phyloP scores from a whole-genome alignment of 2,329 filamentous ascomycete genomes.

The Penicillium sp. region DNA sequence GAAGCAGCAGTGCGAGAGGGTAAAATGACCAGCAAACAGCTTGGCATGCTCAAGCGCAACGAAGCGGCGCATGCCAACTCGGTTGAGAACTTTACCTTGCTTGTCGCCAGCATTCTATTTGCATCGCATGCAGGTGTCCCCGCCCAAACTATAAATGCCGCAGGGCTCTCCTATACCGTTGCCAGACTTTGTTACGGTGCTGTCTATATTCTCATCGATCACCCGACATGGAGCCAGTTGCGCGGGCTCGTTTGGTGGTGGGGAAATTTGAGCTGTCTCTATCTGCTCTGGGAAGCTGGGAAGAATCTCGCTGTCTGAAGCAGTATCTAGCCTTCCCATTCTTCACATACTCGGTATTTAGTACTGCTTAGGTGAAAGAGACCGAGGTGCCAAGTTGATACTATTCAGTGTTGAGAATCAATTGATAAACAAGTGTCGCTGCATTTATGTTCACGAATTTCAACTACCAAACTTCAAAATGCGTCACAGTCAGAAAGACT shows the following conservation, averaged over 20 bases:
- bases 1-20: constrained; percentile 47
- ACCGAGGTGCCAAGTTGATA: background rate
- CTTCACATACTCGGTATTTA: too few relatives aligned
- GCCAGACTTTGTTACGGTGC: constrained; percentile 47
- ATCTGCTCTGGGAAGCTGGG: constrained; percentile 37
- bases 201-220: constrained; percentile 47
- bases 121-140: constrained; percentile 47
- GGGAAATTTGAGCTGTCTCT: constrained; percentile 48
- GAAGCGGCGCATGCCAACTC: constrained; percentile 54
- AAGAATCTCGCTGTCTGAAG: background rate
- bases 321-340: background rate
- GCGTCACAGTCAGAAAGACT: background rate
- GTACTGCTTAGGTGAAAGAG: background rate
- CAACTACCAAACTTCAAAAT: background rate
- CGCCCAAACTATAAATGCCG: constrained; percentile 40
- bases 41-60: constrained; percentile 50
- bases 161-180: constrained; percentile 46
- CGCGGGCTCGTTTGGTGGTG: constrained; percentile 50
- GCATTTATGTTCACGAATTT: background rate
- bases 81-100: constrained; percentile 40
- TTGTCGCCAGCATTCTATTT: constrained; percentile 40
- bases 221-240: constrained; percentile 38
- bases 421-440: background rate
- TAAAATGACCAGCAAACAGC: constrained; percentile 48
- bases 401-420: background rate